Evolutionary conservation across 306 rosid genomes (phyloP), one percentile per base, ranked within the genome.

Genomic region (Medicago lupulina): DNA sequence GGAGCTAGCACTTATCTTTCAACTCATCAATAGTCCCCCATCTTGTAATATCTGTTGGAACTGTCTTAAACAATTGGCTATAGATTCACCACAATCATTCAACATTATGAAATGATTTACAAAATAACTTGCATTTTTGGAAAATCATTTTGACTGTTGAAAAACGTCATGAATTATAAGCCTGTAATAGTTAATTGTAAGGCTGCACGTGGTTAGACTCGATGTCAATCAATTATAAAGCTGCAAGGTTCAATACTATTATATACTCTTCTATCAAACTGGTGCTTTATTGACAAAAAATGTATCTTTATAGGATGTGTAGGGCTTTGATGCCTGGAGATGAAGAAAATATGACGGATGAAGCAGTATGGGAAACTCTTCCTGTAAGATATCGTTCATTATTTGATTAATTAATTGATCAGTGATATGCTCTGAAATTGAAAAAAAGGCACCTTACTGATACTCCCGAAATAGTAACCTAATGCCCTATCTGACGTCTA

Each of bases 281-380:
- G 44, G 14, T 55, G 40, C 9, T 57, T 76, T 76, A 58, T 60
- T 83, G 61, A 77, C 73, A 62, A 62, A 23, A 76, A 76, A 50
- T 77, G 57, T 74, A 49, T 82, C 61, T 70, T 36, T 54, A 53
- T 77, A 94, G 98, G 93, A 94, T 92, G 98, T 92, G 98, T 71
- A 87, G 91, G 72, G 93, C 97, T 73, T 85, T 92, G 82, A 89
- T 94, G 89, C 98, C 98, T 73, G 91, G 98, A 47, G 98, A 94
- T 41, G 95, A 94, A 49, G 98, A 94, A 54, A 85, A 81, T 31
- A 81, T 89, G 87, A 92, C 83, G 0, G 97, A 92, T 36, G 98
- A 94, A 79, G 96, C 96, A 41, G 93, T 94, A 81, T 92, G 98
- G 98, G 91, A 92, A 84, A 94, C 97, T 21, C 97, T 94, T 83